Percentiles rank a stretch among this genome's conserved stretches.
Conservation (phyloP, 352 stramenopile species). For the Thraustochytrium striatum region DNA sequence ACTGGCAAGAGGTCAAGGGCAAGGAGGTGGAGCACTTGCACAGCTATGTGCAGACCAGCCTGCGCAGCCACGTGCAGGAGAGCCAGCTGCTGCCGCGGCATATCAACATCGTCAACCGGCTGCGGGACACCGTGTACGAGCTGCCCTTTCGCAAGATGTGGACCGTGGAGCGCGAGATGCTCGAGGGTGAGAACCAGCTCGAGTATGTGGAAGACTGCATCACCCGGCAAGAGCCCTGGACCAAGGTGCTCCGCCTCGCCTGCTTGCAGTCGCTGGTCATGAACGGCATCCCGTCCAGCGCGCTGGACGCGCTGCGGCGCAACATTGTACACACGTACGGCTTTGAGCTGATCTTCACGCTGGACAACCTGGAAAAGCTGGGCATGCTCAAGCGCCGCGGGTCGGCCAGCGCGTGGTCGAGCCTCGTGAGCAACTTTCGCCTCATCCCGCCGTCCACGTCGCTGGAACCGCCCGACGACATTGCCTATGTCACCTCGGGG, state of each 20-base stretch:
- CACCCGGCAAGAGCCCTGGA: conserved; percentile 60
- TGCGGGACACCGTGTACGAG: conserved; percentile 59
- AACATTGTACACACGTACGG: conserved; percentile 68
- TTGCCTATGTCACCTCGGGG: conserved; percentile 68
- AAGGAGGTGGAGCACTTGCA: conserved; percentile 59
- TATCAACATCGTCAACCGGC: conserved; percentile 63
- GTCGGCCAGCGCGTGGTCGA: conserved; percentile 48
- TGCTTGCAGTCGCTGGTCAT: conserved; percentile 65
- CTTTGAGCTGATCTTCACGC: conserved; percentile 67
- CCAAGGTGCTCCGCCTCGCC: conserved; percentile 63
- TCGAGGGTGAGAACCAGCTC: conserved; percentile 59
- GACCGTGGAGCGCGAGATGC: conserved; percentile 65
- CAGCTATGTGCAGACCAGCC: conserved; percentile 67
- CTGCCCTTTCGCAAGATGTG: conserved; percentile 65
- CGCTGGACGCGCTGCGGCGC: conserved; percentile 61
- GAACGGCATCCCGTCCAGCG: conserved; percentile 55
- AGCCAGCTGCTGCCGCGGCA: conserved; percentile 64
- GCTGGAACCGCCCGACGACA: conserved; percentile 55
- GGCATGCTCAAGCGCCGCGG: conserved; percentile 57
- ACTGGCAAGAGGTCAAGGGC: conserved; percentile 62
- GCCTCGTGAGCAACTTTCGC: conserved; percentile 33
- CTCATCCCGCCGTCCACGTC: conserved; percentile 23
- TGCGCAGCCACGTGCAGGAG: conserved; percentile 64
- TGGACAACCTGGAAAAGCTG: conserved; percentile 63
- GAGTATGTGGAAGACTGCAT: conserved; percentile 65